A percentile compares a stretch with the other conserved stretches of the same genome.
These are phyloP conservation scores for Colletotrichum sp. DNA, from an alignment of 2,329 filamentous ascomycete species.

Conservation along the genomic window DNA sequence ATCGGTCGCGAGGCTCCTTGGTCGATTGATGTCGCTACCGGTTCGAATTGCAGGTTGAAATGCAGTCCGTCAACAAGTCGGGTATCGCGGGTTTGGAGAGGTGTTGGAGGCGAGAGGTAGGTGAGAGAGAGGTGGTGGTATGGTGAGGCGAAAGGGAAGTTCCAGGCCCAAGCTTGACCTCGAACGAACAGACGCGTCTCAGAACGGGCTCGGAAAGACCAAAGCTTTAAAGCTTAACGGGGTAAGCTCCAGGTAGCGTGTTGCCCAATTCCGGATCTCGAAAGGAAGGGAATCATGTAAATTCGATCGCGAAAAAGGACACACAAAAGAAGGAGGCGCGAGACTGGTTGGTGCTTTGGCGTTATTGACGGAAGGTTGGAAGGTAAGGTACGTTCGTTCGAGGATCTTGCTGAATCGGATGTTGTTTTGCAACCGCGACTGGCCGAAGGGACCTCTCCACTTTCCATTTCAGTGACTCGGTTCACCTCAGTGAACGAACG, in stretches of 20 bases:
- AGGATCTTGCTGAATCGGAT: conserved; percentile 3
- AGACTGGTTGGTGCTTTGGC: neutral
- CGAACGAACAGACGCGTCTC: conserved; percentile 16
- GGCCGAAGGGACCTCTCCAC: neutral
- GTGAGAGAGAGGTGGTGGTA: neutral
- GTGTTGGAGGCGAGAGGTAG: neutral
- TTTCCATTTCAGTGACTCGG: neutral
- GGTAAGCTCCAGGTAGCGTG: neutral
- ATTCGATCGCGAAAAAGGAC: neutral
- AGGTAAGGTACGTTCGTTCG: neutral
- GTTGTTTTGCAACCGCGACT: conserved; percentile 22
- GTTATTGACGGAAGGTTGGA: neutral
- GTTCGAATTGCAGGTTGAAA: neutral
- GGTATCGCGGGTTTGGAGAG: neutral
- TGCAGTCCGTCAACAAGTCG: neutral
- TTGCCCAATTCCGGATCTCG: neutral
- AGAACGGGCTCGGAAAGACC: conserved; percentile 6
- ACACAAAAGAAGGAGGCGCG: neutral
- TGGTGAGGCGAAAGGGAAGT: neutral
- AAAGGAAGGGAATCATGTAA: neutral
- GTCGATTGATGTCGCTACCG: no score
- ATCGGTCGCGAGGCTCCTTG: neutral
- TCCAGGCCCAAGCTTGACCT: conserved; percentile 3
- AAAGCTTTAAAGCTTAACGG: conserved; percentile 14
- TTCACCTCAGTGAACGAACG: neutral